Evolutionary conservation across 306 rosid genomes (phyloP).

Genomic region (Geum urbanum): DNA sequence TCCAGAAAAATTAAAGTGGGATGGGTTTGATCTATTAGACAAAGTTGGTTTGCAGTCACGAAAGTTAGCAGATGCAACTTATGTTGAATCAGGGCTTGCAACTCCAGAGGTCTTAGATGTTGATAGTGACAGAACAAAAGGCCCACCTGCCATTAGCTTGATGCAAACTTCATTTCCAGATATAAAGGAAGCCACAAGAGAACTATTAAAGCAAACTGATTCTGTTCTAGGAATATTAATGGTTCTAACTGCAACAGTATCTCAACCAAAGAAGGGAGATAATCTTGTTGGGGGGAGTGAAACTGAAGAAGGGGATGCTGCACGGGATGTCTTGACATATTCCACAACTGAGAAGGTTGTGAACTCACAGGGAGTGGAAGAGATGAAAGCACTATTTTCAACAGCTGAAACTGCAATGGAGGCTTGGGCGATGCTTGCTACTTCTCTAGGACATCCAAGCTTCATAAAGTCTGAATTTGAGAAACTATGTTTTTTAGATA

Average conservation of each 20-base stretch:
- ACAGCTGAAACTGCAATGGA: slow-evolving; percentile 95
- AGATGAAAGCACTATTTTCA: slow-evolving; percentile 78
- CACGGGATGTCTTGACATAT: slow-evolving; percentile 30
- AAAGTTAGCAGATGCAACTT: slow-evolving; percentile 63
- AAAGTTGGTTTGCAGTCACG: slow-evolving; percentile 71
- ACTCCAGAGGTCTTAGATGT: slow-evolving; percentile 46
- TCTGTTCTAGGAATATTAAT: slow-evolving; percentile 83
- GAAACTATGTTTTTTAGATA: slow-evolving; percentile 85
- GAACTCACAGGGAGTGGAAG: slow-evolving; percentile 49
- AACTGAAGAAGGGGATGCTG: slow-evolving; percentile 36
- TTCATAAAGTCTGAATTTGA: slow-evolving; percentile 93
- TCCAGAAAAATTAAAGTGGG: slow-evolving; percentile 82
- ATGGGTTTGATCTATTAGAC: slow-evolving; percentile 73
- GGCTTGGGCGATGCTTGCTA: slow-evolving; percentile 98
- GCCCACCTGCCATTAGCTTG: slow-evolving; percentile 40
- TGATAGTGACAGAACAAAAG: slow-evolving; percentile 34
- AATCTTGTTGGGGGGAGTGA: slow-evolving; percentile 36
- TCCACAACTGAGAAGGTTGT: slow-evolving; percentile 33
- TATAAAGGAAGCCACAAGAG: slow-evolving; percentile 65
- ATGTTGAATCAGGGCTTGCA: slow-evolving; percentile 89
- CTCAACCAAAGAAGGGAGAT: slow-evolving; percentile 58
- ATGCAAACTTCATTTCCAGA: slow-evolving; percentile 70
- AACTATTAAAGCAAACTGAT: slow-evolving; percentile 79
- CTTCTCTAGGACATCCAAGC: slow-evolving; percentile 88
- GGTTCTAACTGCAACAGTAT: slow-evolving; percentile 79